Evolutionary conservation across 306 rosid species (phyloP).

Genomic region (Cicer arietinum): DNA sequence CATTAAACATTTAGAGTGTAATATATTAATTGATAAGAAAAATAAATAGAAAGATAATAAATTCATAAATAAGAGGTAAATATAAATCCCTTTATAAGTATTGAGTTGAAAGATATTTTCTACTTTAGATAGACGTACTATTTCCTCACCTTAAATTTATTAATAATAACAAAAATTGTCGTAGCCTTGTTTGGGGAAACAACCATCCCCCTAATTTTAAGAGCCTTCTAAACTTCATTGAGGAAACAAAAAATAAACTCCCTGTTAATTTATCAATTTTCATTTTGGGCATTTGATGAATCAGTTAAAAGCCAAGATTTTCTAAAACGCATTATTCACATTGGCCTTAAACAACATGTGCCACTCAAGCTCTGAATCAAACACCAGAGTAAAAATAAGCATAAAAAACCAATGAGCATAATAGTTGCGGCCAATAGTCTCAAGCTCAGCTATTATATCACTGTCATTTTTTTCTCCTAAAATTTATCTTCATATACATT

Average conservation of each 20-base stretch:
- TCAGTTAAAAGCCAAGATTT: neutral
- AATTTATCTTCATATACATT: constrained; percentile 2
- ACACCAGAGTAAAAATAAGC: constrained; percentile 15
- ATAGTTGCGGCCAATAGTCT: constrained; percentile 1
- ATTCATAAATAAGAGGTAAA: no score
- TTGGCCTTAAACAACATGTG: neutral
- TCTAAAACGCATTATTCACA: neutral
- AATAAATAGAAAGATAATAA: no score
- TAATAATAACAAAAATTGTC: neutral
- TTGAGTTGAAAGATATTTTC: no score
- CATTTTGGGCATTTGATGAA: neutral
- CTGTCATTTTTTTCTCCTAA: neutral
- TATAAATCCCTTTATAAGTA: no score
- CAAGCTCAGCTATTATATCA: neutral
- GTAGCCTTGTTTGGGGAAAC: neutral
- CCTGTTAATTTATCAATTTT: neutral
- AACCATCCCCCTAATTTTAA: neutral
- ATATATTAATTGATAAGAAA: no score
- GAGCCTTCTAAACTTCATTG: neutral
- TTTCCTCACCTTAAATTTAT: no score
- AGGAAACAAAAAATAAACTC: neutral
- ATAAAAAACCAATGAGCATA: neutral
- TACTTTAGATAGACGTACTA: no score
- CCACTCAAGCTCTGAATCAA: constrained; percentile 26
- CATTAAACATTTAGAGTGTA: no score